Base-by-base conservation (phyloP, 2,329 filamentous ascomycete genomes). In the Neofusicoccum sp. region DNA sequence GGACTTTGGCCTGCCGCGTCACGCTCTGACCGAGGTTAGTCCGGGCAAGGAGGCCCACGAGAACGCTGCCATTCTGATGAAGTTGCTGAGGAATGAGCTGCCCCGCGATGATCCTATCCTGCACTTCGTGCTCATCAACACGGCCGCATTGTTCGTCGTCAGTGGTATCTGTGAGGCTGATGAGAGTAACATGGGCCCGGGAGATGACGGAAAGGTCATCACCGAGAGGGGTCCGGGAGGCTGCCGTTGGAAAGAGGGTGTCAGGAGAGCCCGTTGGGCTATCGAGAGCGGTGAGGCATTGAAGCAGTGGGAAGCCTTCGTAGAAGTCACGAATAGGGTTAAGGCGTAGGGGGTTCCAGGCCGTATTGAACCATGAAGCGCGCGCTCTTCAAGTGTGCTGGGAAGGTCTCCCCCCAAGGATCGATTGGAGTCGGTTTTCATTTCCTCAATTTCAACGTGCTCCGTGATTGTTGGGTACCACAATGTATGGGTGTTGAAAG, bases 111-210 rank as follows among this genome's bases (percentile, higher is more conserved):
- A 96, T 67, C 91, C 95, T 0, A 90, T 99, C 57, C 76, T 97
- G 63, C 89, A 96, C 71, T 99, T 99, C 71, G 91, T 99, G 20
- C 82, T 98, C 56, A 89, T 98, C 76, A 99, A 99, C 71, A 90
- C 93, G 1, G 93, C 93, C 0, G 91, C 92, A 1, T 78, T 99
- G 56, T 84, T 99, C 58, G 93, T 96, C 0, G 84, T 89, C 3
- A 89, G 91, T 2, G 95, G 95, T 3, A 81, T 96, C 34, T 96
- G 92, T 71, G 93, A 98, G 65, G 86, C 89, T 0, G 89, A 96
- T 61, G 83, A 81, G 31, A 96, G 90, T 71, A 78, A 85, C 70
- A 91, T 96, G 89, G 91, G 90, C 0, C 78, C 82, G 48, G 90
- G 88, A 1, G 91, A 96, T 68, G 89, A 93, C 68, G 90, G 91